These are phyloP conservation scores for Aspergillus coremiiformis DNA, from an alignment of 495 filamentous ascomycete genomes.

Conservation along the genomic window DNA sequence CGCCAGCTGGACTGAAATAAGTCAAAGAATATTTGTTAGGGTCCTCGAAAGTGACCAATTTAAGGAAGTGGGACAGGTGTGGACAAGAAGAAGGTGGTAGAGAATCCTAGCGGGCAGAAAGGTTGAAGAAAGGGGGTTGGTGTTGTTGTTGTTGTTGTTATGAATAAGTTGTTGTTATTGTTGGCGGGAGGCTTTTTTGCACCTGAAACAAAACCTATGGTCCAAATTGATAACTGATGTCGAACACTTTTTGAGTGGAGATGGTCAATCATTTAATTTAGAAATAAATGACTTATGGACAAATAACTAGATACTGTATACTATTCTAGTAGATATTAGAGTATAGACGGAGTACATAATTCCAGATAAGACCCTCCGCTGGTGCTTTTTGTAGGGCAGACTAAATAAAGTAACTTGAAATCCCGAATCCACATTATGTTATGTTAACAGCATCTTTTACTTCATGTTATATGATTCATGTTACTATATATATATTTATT, in stretches of 20 bases:
- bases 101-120: slow-evolving; percentile 6
- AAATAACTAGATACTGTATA: no score
- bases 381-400: background rate
- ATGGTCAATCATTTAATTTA: no score
- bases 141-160: no score
- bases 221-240: slow-evolving; percentile 19
- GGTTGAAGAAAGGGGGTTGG: slow-evolving; percentile 15
- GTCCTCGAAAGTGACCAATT: background rate
- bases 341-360: no score
- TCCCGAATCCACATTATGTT: background rate
- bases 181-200: slow-evolving; percentile 7
- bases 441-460: background rate
- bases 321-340: no score
- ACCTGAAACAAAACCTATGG: slow-evolving; percentile 19
- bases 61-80: slow-evolving; percentile 1
- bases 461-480: background rate
- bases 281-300: no score
- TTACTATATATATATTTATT: background rate
- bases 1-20: slow-evolving; percentile 11
- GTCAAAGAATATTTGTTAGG: background rate
- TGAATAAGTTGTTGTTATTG: slow-evolving; percentile 16
- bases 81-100: background rate
- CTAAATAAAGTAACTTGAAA: background rate
- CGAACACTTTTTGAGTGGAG: no score
- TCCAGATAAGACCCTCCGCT: no score